Conservation (phyloP, 129 eudicot species). For the Lactuca saligna region DNA sequence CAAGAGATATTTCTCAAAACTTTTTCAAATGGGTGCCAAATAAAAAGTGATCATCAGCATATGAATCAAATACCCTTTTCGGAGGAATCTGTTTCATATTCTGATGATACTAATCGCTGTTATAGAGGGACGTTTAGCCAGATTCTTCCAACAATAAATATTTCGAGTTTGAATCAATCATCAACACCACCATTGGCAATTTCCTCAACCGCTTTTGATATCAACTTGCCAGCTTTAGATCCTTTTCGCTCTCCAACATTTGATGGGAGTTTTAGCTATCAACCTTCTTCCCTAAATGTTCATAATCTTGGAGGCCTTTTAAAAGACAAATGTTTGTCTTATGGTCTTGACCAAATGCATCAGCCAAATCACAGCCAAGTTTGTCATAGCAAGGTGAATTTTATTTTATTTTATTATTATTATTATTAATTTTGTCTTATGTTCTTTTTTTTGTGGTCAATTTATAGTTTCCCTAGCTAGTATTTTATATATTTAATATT, state of each 20-base stretch:
- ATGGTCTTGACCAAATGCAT: slow-evolving; percentile 45
- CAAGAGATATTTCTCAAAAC: slow-evolving; percentile 44
- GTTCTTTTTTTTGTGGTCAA: background rate
- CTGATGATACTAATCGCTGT: slow-evolving; percentile 10
- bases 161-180: slow-evolving; percentile 39
- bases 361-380: background rate
- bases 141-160: slow-evolving; percentile 58
- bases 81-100: slow-evolving; percentile 14
- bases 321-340: slow-evolving; percentile 25
- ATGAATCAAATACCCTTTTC: slow-evolving; percentile 27
- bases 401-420: background rate
- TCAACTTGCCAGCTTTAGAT: slow-evolving; percentile 64
- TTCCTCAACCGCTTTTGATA: slow-evolving; percentile 40
- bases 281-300: slow-evolving; percentile 24
- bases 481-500: too few relatives aligned
- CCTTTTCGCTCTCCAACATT: slow-evolving; percentile 48
- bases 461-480: background rate
- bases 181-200: background rate
- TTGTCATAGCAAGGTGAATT: slow-evolving; percentile 37
- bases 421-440: background rate
- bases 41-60: slow-evolving; percentile 18
- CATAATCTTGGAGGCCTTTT: slow-evolving; percentile 34
- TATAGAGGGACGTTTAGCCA: slow-evolving; percentile 45
- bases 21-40: slow-evolving; percentile 40
- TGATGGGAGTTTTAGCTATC: slow-evolving; percentile 34